Evolutionary conservation across 176 grass and related monocot genomes (phyloP), one percentile per base, ranked within the genome.

Genomic region (Hordeum marinum): DNA sequence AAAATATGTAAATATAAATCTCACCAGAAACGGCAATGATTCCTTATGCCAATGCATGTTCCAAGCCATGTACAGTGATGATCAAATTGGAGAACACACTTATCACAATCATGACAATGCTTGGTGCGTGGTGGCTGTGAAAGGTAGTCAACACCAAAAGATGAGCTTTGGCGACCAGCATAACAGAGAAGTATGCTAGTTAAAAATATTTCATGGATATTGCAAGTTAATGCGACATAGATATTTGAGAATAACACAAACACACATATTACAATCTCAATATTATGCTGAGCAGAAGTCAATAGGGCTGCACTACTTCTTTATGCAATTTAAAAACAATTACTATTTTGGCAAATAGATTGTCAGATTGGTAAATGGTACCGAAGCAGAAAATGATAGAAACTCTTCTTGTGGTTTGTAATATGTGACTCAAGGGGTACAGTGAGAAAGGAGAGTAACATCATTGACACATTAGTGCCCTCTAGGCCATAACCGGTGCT

Each of bases 61-160:
- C 91, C 96, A 85, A 98, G 91, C 93, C 93, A 98, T 69, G 89
- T 63, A 80, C 96, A 96, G 55, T 98, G 96, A 94, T 98, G 96
- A 81, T 98, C 91, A 36, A 94, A 98, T 79, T 98, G 88, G 81
- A 98, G 93, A 39, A 96, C 84, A 54, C 93, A 98, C 90, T 95
- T 94, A 88, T 95, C 89, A 85, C 96, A 98, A 58, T 95, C 96
- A 89, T 95, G 89, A 78, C 96, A 98, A 78, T 98, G 93, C 74
- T 95, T 94, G 32, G 93, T 88, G 43, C 93, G 87, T 59, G 93
- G 96, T 77, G 91, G 96, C 96, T 98, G 89, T 34, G 83, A 87
- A 94, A 84, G 62, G 66, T 81, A 73, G 27, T 31, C 34, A 67
- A 23, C 68, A 71, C 7, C 54, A 58, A 75, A 80, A 84, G 40